Evolutionary conservation across 345 rosid species (phyloP).

Genomic region (Eucalyptus pumila): DNA sequence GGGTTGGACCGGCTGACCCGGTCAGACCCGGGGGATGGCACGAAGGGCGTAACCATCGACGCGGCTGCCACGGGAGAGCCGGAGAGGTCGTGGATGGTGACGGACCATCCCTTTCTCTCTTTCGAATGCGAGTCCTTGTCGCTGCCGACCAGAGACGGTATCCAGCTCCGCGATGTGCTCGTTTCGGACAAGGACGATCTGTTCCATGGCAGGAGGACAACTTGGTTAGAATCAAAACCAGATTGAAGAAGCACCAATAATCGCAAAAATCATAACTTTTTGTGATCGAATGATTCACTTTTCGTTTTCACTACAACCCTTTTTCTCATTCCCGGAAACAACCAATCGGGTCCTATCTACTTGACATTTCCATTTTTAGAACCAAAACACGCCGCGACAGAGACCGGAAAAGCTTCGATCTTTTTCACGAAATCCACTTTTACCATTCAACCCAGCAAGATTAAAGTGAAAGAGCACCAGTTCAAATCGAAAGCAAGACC

Average conservation of each 20-base stretch:
- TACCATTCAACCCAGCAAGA: background rate
- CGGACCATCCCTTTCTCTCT: constrained; percentile 92
- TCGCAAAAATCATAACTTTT: background rate
- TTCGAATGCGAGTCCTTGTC: constrained; percentile 46
- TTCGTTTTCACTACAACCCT: background rate
- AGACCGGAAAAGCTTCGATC: background rate
- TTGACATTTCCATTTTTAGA: background rate
- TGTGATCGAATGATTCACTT: background rate
- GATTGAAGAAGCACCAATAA: background rate
- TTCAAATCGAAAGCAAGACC: background rate
- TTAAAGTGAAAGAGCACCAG: background rate
- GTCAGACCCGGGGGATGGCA: constrained; percentile 80
- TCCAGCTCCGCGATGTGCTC: constrained; percentile 29
- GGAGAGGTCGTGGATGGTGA: constrained; percentile 87
- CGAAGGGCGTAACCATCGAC: constrained; percentile 96
- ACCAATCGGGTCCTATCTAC: background rate
- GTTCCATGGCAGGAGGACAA: background rate
- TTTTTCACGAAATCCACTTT: background rate
- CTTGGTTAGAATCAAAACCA: background rate
- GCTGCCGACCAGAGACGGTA: constrained; percentile 20
- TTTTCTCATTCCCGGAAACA: background rate
- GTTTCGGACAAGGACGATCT: constrained; percentile 45
- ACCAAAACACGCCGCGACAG: background rate
- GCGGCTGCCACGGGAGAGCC: constrained; percentile 98
- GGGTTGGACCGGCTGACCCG: constrained; percentile 79